Conservation (phyloP, 352 stramenopile species). For the Phytopythium kandeliae region DNA sequence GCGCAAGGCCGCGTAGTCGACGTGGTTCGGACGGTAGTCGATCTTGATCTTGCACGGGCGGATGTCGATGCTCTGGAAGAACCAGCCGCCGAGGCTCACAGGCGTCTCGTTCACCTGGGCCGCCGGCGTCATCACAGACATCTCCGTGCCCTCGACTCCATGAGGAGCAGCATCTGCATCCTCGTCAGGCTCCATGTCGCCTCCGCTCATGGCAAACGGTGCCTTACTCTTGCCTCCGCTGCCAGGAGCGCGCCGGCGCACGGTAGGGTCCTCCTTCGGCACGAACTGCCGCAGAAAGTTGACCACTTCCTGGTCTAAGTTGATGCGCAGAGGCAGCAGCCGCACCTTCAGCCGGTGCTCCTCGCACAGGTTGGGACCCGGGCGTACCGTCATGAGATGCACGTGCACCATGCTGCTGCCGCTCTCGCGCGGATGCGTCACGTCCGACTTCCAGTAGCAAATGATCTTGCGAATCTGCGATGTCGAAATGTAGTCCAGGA, state of each 20-base stretch:
- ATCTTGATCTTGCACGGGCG: constrained; percentile 90
- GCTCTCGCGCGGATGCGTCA: constrained; percentile 72
- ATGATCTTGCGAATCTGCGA: constrained; percentile 89
- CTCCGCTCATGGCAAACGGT: constrained; percentile 1
- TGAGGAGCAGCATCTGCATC: constrained; percentile 19
- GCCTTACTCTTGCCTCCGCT: constrained; percentile 4
- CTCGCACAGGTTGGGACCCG: constrained; percentile 69
- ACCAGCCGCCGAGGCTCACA: constrained; percentile 55
- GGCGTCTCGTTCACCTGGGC: constrained; percentile 29
- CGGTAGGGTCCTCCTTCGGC: constrained; percentile 31
- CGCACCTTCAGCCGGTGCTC: constrained; percentile 77
- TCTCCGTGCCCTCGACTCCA: constrained; percentile 39
- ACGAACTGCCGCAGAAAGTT: constrained; percentile 85
- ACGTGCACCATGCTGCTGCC: constrained; percentile 81
- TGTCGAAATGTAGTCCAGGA: constrained; percentile 87
- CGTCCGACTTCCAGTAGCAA: constrained; percentile 88
- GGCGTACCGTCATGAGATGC: constrained; percentile 75
- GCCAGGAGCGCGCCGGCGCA: constrained; percentile 4
- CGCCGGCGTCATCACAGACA: constrained; percentile 21
- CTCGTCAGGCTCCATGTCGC: constrained; percentile 14
- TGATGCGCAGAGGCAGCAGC: constrained; percentile 74
- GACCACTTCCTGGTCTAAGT: constrained; percentile 85
- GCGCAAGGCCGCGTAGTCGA: constrained; percentile 77
- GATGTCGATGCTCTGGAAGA: constrained; percentile 86
- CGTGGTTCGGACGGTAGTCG: constrained; percentile 83